phyloP scores from a whole-genome alignment of 106 monocot genomes.

The Alisma plantagoaquatica region DNA sequence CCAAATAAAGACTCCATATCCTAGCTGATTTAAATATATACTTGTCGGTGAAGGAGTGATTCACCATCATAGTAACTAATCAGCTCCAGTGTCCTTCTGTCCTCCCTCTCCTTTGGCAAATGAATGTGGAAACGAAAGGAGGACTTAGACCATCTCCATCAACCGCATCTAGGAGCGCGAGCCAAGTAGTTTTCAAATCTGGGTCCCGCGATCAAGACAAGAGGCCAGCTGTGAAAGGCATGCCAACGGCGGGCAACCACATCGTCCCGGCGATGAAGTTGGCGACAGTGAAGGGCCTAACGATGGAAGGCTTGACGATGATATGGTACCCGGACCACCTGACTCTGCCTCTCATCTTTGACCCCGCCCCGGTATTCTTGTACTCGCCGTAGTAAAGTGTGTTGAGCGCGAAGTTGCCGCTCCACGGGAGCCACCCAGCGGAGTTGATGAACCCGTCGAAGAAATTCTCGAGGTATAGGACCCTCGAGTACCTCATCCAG shows the following conservation, averaged over 20 bases:
- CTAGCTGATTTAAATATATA: no score
- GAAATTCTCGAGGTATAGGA: not conserved
- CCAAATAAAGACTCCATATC: no score
- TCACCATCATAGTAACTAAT: no score
- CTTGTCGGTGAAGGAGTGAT: no score
- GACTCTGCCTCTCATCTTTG: slow-evolving; percentile 33
- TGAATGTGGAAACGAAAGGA: no score
- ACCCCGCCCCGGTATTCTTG: slow-evolving; percentile 50
- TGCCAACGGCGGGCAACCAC: slow-evolving; percentile 39
- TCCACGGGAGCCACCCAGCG: slow-evolving; percentile 5
- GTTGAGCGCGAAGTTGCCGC: not conserved
- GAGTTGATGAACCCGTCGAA: not conserved
- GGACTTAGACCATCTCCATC: no score
- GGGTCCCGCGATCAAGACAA: no score
- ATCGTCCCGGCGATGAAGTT: slow-evolving; percentile 59
- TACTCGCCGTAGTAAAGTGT: slow-evolving; percentile 69
- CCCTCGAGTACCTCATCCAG: slow-evolving; percentile 12
- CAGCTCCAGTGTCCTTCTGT: no score
- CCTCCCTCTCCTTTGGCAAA: no score
- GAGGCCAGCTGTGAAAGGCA: slow-evolving; percentile 30
- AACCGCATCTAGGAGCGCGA: no score
- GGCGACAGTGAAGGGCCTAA: slow-evolving; percentile 34
- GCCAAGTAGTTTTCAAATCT: no score
- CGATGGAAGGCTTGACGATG: slow-evolving; percentile 24
- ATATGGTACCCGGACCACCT: slow-evolving; percentile 62